Base-by-base conservation (phyloP, 495 filamentous ascomycete species). In the Talaromyces ruber region DNA sequence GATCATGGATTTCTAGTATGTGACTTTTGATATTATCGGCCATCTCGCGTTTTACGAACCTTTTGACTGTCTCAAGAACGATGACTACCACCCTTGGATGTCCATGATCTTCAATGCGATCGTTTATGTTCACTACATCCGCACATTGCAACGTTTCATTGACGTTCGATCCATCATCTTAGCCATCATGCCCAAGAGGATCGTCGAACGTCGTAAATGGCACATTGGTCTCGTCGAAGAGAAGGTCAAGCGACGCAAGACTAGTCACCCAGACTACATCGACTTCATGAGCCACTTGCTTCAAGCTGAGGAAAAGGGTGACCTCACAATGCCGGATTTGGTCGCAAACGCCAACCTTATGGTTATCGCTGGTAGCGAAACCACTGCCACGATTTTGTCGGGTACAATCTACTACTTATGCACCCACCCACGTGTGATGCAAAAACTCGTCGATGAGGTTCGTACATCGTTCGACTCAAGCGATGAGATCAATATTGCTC, bases 371-470 rank as follows among this genome's bases (percentile, higher is more conserved):
- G 83, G 83, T 12, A 76, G 74, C 18, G 83, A 80, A 39, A 85
- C 83, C 0, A 85, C 83, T 3, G 79, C 81, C 9, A 76, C 81
- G 30, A 78, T 78, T 2, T 68, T 86, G 59, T 69, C 74, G 18
- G 80, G 79, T 47, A 72, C 73, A 22, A 64, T 89, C 66, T 87
- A 81, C 70, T 74, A 79, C 37, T 76, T 90, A 0, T 66, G 87
- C 54, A 78, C 75, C 45, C 76, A 84, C 65, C 84, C 83, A 0
- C 63, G 72, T 3, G 70, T 68, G 4, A 73, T 86, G 55, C 65
- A 64, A 4, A 83, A 80, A 64, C 80, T 88, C 1, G 80, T 81
- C 24, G 62, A 79, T 30, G 87, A 90, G 66, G 71, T 91, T 8
- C 86, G 78, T 29, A 68, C 68, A 0, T 72, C 74, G 8, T 67